phyloP scores from a whole-genome alignment of 2,329 filamentous ascomycete species.

The Remersonia thermophila region DNA sequence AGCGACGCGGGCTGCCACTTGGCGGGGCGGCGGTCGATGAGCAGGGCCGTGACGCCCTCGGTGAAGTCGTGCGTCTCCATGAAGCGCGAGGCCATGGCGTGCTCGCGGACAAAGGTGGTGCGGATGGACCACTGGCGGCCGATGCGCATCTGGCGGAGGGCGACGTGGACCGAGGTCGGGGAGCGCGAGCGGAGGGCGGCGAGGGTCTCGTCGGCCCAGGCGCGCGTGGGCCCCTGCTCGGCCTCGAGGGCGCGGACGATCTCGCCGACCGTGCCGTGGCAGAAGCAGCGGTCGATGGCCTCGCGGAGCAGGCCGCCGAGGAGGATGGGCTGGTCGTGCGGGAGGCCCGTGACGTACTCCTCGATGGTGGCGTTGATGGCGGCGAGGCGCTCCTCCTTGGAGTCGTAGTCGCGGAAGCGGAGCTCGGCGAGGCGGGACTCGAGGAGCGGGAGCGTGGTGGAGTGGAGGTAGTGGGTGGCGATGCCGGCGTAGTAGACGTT shows the following conservation, averaged over 20 bases:
- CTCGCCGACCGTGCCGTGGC: conserved; percentile 50
- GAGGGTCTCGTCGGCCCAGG: conserved; percentile 71
- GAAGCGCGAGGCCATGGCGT: conserved; percentile 73
- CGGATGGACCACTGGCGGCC: conserved; percentile 67
- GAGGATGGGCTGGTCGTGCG: conserved; percentile 55
- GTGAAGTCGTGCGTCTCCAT: conserved; percentile 88
- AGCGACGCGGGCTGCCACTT: conserved; percentile 67
- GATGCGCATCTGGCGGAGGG: conserved; percentile 69
- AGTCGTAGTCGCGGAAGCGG: conserved; percentile 68
- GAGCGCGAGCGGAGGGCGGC: conserved; percentile 65
- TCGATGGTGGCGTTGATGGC: conserved; percentile 81
- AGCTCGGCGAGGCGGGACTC: conserved; percentile 82
- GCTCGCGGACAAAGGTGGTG: conserved; percentile 75
- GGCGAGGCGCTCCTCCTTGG: conserved; percentile 47
- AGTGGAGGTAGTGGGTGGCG: conserved; percentile 94
- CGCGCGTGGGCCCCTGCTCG: conserved; percentile 39
- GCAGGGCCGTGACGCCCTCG: conserved; percentile 73
- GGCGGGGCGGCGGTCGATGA: conserved; percentile 49
- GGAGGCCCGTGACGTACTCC: conserved; percentile 80
- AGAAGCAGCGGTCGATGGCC: conserved; percentile 78
- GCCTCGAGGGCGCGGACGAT: conserved; percentile 58
- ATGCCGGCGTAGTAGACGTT: conserved; percentile 85
- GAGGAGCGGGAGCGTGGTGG: conserved; percentile 67
- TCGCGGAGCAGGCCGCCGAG: conserved; percentile 59
- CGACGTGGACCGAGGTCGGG: conserved; percentile 75